Evolutionary conservation across 2,329 filamentous ascomycete genomes (phyloP), one percentile per base, ranked within the genome.

Genomic region (Clonostachys chloroleuca): DNA sequence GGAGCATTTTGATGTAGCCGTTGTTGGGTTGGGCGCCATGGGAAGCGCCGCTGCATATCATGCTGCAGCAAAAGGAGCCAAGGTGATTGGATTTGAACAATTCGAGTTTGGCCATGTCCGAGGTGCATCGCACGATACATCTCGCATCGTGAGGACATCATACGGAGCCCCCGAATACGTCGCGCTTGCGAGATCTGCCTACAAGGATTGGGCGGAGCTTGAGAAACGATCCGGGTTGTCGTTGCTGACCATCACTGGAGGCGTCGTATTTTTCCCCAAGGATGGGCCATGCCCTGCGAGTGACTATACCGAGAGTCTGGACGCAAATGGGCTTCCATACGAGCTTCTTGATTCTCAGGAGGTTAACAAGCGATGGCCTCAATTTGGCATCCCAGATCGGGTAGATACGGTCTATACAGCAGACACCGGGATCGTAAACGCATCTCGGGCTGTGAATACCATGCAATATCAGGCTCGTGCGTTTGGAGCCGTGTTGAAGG

Each of bases 101-200:
- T 59, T 55, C 18, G 56, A 59, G 30, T 49, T 59, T 16, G 56
- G 56, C 1, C 50, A 59, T 12, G 47, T 59, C 4, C 52, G 51
- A 14, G 56, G 56, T 17, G 54, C 56, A 2, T 59, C 56, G 0
- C 52, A 56, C 36, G 56, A 59, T n/a, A 59, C 56, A 1, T 59
- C 56, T 0, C 52, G 56, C 2, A 59, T 59, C 4, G 47, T 59
- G 8, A 51, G 56, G 12, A 58, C 52, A 0, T 59, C 56, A 0
- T 57, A 59, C 8, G 51, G 52, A 2, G 46, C 52, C 3, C 52
- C 56, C 5, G 51, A 59, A 14, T 57, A 59, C 12, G 56, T 59
- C 0, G 49, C 55, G 0, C 53, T 59, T 4, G 56, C 56, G 1
- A 48, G 51, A 6, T 49, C 52, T 1, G 56, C 56, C 9, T 58